These are phyloP conservation scores for Melampsora americana DNA, from an alignment of 1,284 basidiomycete species.

Conservation along the genomic window DNA sequence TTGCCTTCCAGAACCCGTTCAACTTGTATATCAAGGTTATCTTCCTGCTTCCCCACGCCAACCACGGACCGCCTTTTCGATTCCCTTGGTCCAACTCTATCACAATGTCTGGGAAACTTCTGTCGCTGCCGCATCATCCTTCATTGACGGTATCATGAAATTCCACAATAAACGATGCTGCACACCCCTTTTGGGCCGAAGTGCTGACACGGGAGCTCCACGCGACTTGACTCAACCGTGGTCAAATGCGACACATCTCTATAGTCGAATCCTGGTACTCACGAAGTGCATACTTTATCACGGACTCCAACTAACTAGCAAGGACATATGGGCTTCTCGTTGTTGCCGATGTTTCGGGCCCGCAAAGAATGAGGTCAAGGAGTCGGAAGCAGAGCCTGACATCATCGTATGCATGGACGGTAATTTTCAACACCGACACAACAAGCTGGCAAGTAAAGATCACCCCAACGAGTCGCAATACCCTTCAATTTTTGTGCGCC, in stretches of 20 bases:
- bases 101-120: slow-evolving; percentile 13
- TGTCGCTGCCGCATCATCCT: neutral
- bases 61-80: no score
- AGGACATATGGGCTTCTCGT: neutral
- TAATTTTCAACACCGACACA: no score
- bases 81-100: slow-evolving; percentile 10
- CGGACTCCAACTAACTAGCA: neutral
- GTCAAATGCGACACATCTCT: neutral
- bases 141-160: neutral
- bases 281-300: neutral
- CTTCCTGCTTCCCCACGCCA: neutral
- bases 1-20: slow-evolving; percentile 14
- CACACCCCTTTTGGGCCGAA: neutral
- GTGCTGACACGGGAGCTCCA: neutral
- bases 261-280: neutral
- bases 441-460: slow-evolving; percentile 9
- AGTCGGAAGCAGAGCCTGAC: neutral
- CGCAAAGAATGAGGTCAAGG: neutral
- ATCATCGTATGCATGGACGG: neutral
- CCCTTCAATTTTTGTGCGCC: neutral
- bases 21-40: slow-evolving; percentile 7
- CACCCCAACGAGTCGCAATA: slow-evolving; percentile 3
- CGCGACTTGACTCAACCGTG: slow-evolving; percentile 8
- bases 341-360: slow-evolving; percentile 8
- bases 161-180: no score